Conservation (phyloP, 306 rosid genomes). For the Dalbergia oliveri region DNA sequence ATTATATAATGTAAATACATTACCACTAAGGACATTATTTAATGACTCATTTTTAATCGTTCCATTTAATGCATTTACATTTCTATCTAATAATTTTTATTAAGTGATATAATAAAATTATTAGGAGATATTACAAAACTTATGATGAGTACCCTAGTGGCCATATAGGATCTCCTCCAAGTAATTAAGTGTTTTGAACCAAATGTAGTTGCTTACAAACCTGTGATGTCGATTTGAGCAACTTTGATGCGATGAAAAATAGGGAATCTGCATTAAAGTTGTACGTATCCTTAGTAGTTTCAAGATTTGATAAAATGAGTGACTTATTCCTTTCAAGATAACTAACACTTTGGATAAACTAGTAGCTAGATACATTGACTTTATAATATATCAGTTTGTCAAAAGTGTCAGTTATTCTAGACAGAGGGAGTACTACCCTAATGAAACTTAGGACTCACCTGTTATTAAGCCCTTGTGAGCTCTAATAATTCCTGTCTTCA, state of each 20-base stretch:
- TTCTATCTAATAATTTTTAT: too few species aligned
- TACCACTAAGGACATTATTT: too few species aligned
- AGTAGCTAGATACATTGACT: too few species aligned
- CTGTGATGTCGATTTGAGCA: conserved; percentile 85
- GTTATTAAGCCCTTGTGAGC: conserved; percentile 84
- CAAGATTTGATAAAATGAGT: conserved; percentile 12
- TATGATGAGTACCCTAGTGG: not conserved
- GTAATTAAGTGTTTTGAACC: not conserved
- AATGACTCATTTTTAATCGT: too few species aligned
- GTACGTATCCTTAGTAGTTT: conserved; percentile 21
- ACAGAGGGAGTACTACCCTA: not conserved
- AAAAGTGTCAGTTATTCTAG: too few species aligned
- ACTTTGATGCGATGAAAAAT: conserved; percentile 91
- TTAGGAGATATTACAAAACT: too few species aligned
- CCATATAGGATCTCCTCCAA: not conserved
- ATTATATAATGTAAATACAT: not conserved
- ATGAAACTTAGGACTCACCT: conserved; percentile 44
- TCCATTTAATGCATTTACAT: not conserved
- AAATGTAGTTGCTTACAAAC: conserved; percentile 47
- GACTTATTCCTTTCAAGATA: not conserved
- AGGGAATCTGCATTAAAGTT: conserved; percentile 76
- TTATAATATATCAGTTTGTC: too few species aligned
- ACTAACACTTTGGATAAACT: too few species aligned
- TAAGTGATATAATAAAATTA: not conserved
- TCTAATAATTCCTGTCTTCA: conserved; percentile 89